A percentile compares a stretch with the other conserved stretches of the same genome.
phyloP scores from a whole-genome alignment of 768 basidiomycete genomes.

The Pleurotus tuber-regium region DNA sequence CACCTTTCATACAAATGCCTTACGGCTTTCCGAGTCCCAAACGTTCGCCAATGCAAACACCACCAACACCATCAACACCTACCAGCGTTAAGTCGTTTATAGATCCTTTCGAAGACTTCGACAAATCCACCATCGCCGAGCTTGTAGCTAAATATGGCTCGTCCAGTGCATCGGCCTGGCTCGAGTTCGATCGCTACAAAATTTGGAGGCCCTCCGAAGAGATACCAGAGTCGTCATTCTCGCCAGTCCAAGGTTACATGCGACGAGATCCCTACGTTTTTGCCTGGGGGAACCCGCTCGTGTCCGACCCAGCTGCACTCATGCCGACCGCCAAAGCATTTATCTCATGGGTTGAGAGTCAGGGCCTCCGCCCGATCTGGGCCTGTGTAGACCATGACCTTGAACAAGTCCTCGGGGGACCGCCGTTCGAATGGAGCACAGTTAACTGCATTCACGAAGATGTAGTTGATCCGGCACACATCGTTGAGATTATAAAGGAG shows the following conservation, averaged over 20 bases:
- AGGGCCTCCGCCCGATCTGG: slow-evolving; percentile 56
- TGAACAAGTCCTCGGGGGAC: slow-evolving; percentile 45
- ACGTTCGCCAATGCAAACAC: not conserved
- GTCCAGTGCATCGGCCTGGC: slow-evolving; percentile 68
- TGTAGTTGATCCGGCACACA: slow-evolving; percentile 46
- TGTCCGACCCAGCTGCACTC: slow-evolving; percentile 37
- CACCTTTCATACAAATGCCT: not conserved
- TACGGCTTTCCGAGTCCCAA: slow-evolving; percentile 8
- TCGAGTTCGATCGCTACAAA: slow-evolving; percentile 54
- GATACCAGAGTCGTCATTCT: slow-evolving; percentile 37
- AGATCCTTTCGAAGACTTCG: slow-evolving; percentile 13
- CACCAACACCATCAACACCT: not conserved
- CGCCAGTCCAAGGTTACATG: slow-evolving; percentile 61
- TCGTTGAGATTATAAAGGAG: slow-evolving; percentile 36
- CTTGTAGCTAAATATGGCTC: slow-evolving; percentile 68
- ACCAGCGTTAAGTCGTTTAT: slow-evolving; percentile 1
- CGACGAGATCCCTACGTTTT: slow-evolving; percentile 48
- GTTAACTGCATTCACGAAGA: slow-evolving; percentile 67
- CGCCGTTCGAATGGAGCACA: slow-evolving; percentile 53
- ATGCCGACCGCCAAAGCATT: slow-evolving; percentile 38
- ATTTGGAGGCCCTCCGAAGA: slow-evolving; percentile 38
- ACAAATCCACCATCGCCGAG: slow-evolving; percentile 36
- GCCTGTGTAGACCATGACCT: slow-evolving; percentile 53
- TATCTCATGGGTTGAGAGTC: slow-evolving; percentile 37
- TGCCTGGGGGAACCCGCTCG: slow-evolving; percentile 64